These are phyloP conservation scores for Pestalotiopsis sp. DNA, from an alignment of 2,329 filamentous ascomycete genomes.

Conservation along the genomic window DNA sequence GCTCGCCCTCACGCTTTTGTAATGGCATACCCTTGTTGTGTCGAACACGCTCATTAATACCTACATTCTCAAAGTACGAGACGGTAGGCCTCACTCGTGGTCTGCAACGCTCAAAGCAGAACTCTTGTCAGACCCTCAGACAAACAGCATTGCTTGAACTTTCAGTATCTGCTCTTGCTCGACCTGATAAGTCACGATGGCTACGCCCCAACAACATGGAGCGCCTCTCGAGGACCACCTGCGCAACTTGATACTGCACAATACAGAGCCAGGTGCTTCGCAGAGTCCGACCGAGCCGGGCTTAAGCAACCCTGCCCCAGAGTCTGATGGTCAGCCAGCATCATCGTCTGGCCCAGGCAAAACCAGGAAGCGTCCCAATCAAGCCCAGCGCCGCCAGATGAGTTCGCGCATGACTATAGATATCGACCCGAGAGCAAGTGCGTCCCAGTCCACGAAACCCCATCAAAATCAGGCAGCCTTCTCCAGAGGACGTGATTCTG, in stretches of 20 bases:
- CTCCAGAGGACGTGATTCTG: constrained; percentile 22
- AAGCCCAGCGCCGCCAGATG: constrained; percentile 67
- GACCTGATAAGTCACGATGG: not conserved
- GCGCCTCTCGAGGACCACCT: constrained; percentile 13
- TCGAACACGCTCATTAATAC: too few species aligned
- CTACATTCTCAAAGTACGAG: too few species aligned
- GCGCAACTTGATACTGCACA: constrained; percentile 12
- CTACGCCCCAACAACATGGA: not conserved
- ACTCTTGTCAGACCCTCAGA: not conserved
- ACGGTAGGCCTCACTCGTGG: too few species aligned
- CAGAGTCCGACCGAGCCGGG: not conserved
- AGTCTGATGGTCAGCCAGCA: not conserved
- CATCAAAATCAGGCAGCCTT: not conserved
- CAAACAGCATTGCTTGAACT: not conserved
- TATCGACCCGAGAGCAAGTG: constrained; percentile 46
- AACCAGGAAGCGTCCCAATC: constrained; percentile 57
- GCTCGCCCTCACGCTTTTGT: too few species aligned
- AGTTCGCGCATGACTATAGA: constrained; percentile 61
- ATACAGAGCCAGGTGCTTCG: not conserved
- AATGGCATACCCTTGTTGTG: too few species aligned
- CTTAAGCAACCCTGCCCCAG: not conserved
- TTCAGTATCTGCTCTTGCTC: not conserved
- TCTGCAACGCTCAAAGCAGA: too few species aligned
- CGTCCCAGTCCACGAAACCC: constrained; percentile 2
- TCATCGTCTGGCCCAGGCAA: not conserved